These are phyloP conservation scores for Huntiella bhutanensis DNA, from an alignment of 2,329 filamentous ascomycete species.

Conservation along the genomic window DNA sequence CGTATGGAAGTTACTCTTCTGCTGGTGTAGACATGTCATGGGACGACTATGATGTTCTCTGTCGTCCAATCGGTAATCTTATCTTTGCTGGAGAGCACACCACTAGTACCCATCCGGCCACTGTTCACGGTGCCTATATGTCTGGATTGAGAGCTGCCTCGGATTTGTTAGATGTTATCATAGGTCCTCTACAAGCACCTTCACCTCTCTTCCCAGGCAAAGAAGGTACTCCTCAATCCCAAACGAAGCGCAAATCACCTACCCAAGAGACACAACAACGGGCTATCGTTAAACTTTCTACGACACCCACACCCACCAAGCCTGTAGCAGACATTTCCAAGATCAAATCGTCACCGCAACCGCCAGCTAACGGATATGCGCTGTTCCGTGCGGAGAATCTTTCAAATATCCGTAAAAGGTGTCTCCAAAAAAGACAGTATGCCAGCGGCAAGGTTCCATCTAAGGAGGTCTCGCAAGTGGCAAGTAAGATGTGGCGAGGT, in stretches of 20 bases:
- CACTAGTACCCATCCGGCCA: slow-evolving; percentile 86
- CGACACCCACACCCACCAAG: slow-evolving; percentile 21
- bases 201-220: slow-evolving; percentile 48
- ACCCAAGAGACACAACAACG: neutral
- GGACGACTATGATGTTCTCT: slow-evolving; percentile 87
- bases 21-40: slow-evolving; percentile 65
- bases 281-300: neutral
- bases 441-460: slow-evolving; percentile 7
- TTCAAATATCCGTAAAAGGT: slow-evolving; percentile 39
- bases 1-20: slow-evolving; percentile 89
- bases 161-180: slow-evolving; percentile 61
- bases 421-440: slow-evolving; percentile 27
- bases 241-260: neutral
- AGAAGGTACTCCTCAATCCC: slow-evolving; percentile 13
- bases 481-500: slow-evolving; percentile 78
- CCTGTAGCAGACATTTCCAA: slow-evolving; percentile 36
- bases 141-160: slow-evolving; percentile 80
- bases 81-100: slow-evolving; percentile 96
- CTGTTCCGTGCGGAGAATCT: slow-evolving; percentile 68
- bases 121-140: slow-evolving; percentile 88
- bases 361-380: slow-evolving; percentile 68
- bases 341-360: slow-evolving; percentile 42
- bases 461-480: slow-evolving; percentile 26
- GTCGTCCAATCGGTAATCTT: slow-evolving; percentile 62
- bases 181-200: slow-evolving; percentile 64